Evolutionary conservation across 192 early-diverging fungal species (phyloP).

Genomic region (Podochytrium sp.): DNA sequence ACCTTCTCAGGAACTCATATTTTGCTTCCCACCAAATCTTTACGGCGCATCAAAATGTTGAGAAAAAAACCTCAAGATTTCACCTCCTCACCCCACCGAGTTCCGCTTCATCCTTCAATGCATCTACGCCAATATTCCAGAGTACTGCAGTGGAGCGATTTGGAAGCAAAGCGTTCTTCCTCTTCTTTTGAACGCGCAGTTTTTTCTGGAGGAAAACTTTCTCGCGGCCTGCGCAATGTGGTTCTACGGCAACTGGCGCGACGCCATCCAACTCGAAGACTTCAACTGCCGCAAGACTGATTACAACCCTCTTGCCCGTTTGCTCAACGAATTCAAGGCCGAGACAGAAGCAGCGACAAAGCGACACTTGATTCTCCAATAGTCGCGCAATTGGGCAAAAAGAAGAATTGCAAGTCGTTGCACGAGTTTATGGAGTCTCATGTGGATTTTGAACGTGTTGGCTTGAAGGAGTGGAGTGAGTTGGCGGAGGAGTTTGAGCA

Average conservation of each 20-base stretch:
- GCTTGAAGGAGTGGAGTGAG: background rate
- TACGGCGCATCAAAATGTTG: too few species aligned
- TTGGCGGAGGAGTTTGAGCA: background rate
- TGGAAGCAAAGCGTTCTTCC: background rate
- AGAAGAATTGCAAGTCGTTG: background rate
- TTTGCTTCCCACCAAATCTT: too few species aligned
- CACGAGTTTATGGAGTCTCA: background rate
- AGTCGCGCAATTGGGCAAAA: background rate
- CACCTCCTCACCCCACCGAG: background rate
- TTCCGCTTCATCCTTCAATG: background rate
- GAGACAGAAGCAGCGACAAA: background rate
- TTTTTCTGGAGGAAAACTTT: background rate
- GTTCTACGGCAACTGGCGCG: background rate
- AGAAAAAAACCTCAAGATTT: background rate
- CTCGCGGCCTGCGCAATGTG: background rate
- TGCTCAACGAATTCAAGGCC: background rate
- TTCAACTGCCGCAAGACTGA: background rate
- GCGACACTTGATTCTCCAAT: background rate
- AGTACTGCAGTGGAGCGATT: background rate
- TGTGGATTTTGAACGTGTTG: background rate
- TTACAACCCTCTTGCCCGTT: background rate
- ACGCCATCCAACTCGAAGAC: background rate
- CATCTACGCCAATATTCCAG: background rate
- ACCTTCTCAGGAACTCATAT: too few species aligned
- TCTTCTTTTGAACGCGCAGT: background rate